Evolutionary conservation across 495 filamentous ascomycete genomes (phyloP), one percentile per base, ranked within the genome.

Genomic region (Neurospora terricola): DNA sequence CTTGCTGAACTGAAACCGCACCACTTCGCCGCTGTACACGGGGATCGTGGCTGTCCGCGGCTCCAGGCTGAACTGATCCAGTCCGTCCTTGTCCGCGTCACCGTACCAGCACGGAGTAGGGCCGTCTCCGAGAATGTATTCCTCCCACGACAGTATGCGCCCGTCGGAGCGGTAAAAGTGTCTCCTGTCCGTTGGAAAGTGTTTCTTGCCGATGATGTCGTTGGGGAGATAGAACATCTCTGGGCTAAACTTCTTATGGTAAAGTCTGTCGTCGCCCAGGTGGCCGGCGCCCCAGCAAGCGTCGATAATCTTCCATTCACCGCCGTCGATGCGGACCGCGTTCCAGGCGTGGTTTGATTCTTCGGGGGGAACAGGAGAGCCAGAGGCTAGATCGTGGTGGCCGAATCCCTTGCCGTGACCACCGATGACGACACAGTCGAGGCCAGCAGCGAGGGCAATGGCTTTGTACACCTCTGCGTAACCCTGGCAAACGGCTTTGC

Each of bases 351-450:
- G 85, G 30, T 87, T 88, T 5, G 81, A 80, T 73, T 90, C 86
- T 2, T 62, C 75, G 0, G 89, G 85, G 1, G 94, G 93, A 0
- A 89, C 71, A 0, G 84, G 78, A 14, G 89, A 81, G 5, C 89
- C 90, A 0, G 87, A 84, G 27, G 81, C 77, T 0, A 91, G 69
- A 36, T 87, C 80, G 0, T 71, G 76, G 77, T 92, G 91, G 9
- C 94, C 91, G 77, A 86, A 95, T 4, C 96, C 96, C 79, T 98
- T 98, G 45, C 94, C 94, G 77, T 97, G 92, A 14, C 96, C 96
- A 23, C 81, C 79, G 10, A 98, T 83, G 3, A 93, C 87, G 4
- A 92, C 78, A 68, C 83, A 85, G 78, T 94, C 89, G 2, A 99
- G 82, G 0, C 95, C 94, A 1, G 90, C 91, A 48, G 89, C 87